Evolutionary conservation across 352 stramenopile genomes (phyloP).

Genomic region (Phytophthora palmivora): DNA sequence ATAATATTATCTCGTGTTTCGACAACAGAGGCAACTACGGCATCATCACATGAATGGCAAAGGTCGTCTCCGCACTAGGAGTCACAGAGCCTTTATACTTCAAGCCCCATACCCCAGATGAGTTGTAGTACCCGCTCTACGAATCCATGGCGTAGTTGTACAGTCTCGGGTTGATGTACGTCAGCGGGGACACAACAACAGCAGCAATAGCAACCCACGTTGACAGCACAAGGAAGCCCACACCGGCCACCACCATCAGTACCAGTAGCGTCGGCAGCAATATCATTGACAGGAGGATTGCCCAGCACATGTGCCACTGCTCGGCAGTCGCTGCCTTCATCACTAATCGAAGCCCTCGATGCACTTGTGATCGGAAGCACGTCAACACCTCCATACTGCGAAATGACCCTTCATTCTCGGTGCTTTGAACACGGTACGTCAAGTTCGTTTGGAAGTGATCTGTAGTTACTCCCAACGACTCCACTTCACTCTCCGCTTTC

Average conservation of each 20-base stretch:
- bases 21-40: neutral
- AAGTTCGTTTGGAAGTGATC: neutral
- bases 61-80: neutral
- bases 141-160: slow-evolving; percentile 35
- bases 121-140: slow-evolving; percentile 2
- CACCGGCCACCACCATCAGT: slow-evolving; percentile 21
- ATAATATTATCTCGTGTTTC: neutral
- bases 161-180: slow-evolving; percentile 32
- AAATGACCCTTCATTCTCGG: slow-evolving; percentile 16
- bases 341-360: slow-evolving; percentile 27
- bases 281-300: slow-evolving; percentile 27
- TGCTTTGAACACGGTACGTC: slow-evolving; percentile 3
- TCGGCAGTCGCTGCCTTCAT: slow-evolving; percentile 25
- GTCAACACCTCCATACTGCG: slow-evolving; percentile 34
- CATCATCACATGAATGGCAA: neutral
- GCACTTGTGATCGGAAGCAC: slow-evolving; percentile 32
- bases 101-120: slow-evolving; percentile 6
- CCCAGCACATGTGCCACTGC: slow-evolving; percentile 33
- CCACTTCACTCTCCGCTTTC: slow-evolving; percentile 12
- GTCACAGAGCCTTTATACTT: slow-evolving; percentile 26
- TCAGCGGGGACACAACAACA: slow-evolving; percentile 23
- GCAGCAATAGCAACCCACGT: slow-evolving; percentile 16
- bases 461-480: neutral
- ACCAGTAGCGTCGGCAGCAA: slow-evolving; percentile 27
- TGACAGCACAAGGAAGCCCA: slow-evolving; percentile 34